phyloP scores from a whole-genome alignment of 305 asterid genomes.

The Fraxinus angustifolia region DNA sequence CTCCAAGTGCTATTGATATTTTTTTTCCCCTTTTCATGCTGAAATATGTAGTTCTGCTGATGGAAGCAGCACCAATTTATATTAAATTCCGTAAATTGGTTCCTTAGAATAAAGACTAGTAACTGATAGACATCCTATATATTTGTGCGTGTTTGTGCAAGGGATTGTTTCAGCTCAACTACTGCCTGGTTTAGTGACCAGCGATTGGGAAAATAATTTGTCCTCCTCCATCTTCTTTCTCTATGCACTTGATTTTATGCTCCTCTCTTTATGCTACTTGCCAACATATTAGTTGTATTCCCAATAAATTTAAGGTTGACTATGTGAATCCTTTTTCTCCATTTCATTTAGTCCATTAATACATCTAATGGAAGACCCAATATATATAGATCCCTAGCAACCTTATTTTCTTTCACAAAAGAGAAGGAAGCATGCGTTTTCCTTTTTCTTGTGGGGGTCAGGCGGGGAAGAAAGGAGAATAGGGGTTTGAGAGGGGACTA shows the following conservation, averaged over 20 bases:
- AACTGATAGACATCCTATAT: background rate
- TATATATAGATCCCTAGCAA: background rate
- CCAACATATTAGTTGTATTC: background rate
- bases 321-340: background rate
- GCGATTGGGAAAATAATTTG: background rate
- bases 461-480: constrained; percentile 11
- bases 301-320: background rate
- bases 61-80: background rate
- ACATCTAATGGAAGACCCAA: background rate
- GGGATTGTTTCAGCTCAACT: background rate
- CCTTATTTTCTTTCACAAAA: background rate
- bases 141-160: background rate
- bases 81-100: background rate
- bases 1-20: background rate
- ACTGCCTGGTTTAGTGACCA: background rate
- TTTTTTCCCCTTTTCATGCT: background rate
- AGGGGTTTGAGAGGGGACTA: constrained; percentile 12
- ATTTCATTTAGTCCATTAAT: background rate
- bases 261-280: background rate
- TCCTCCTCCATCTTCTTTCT: constrained; percentile 10
- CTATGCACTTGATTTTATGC: constrained; percentile 7
- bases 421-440: background rate
- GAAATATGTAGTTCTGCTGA: background rate
- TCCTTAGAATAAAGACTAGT: background rate
- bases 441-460: background rate